A percentile compares a stretch with the other conserved stretches of the same genome.
phyloP scores from a whole-genome alignment of 2,329 filamentous ascomycete species.

The Zymoseptoria crescenta region DNA sequence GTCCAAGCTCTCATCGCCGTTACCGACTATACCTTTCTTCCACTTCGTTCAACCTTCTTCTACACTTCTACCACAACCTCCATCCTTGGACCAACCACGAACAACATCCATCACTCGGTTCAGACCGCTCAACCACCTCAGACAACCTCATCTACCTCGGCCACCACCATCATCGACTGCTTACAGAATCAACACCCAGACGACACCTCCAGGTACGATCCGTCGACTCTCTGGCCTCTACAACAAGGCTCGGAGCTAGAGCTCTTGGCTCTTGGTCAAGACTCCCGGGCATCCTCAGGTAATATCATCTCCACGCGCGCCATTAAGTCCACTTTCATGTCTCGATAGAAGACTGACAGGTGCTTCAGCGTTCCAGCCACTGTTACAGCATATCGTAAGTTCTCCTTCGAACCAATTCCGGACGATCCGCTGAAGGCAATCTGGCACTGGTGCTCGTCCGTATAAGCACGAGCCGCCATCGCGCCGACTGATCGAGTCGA shows the following conservation, averaged over 20 bases:
- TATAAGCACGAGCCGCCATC: too few species aligned
- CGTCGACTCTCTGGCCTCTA: neutral
- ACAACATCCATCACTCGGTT: neutral
- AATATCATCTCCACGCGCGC: neutral
- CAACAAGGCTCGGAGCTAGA: too few species aligned
- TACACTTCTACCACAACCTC: neutral
- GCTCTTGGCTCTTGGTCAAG: neutral
- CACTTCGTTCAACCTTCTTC: neutral
- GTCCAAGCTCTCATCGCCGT: neutral
- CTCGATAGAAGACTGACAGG: neutral
- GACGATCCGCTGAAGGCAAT: neutral
- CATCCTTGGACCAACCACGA: neutral
- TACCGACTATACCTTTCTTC: neutral
- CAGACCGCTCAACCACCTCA: neutral
- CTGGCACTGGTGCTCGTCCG: neutral
- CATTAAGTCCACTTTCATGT: too few species aligned
- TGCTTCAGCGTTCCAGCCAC: neutral
- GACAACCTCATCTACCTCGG: neutral
- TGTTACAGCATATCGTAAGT: neutral
- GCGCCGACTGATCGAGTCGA: too few species aligned
- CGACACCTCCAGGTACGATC: neutral
- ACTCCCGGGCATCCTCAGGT: neutral
- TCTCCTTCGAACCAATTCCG: neutral
- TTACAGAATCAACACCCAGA: too few species aligned
- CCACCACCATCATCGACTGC: too few species aligned